Evolutionary conservation across 2,329 filamentous ascomycete genomes (phyloP).

Genomic region (Pestalotiopsis sp.): DNA sequence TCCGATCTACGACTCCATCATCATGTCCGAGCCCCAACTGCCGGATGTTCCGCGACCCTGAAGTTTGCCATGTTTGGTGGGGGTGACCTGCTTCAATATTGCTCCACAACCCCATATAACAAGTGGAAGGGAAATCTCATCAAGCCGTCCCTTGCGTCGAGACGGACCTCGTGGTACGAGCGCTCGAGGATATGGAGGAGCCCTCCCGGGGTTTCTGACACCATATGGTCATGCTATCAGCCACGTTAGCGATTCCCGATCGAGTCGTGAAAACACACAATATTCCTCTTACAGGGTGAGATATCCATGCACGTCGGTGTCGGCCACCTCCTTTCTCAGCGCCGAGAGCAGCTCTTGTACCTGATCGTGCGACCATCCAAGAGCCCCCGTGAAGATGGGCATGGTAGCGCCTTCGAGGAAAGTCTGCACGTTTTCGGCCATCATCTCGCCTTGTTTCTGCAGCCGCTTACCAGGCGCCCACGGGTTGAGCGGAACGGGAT

Average conservation of each 20-base stretch:
- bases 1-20: background rate
- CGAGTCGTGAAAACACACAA: background rate
- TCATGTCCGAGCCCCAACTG: no score
- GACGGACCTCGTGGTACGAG: constrained; percentile 5
- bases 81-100: background rate
- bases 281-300: constrained; percentile 32
- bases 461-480: constrained; percentile 33
- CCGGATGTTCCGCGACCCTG: background rate
- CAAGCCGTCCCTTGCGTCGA: constrained; percentile 1
- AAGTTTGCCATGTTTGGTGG: background rate
- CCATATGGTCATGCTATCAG: constrained; percentile 30
- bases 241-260: constrained; percentile 13
- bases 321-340: constrained; percentile 27
- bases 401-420: constrained; percentile 28
- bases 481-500: constrained; percentile 30
- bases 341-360: constrained; percentile 25
- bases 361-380: constrained; percentile 28
- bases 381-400: constrained; percentile 23
- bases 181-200: constrained; percentile 18
- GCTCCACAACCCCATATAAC: background rate
- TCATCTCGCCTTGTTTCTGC: constrained; percentile 32
- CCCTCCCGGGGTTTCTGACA: constrained; percentile 28
- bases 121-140: background rate
- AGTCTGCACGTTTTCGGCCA: constrained; percentile 29
- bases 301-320: constrained; percentile 31